Conservation (phyloP, 208 protist species). For the Naegleria lovaniensis region DNA sequence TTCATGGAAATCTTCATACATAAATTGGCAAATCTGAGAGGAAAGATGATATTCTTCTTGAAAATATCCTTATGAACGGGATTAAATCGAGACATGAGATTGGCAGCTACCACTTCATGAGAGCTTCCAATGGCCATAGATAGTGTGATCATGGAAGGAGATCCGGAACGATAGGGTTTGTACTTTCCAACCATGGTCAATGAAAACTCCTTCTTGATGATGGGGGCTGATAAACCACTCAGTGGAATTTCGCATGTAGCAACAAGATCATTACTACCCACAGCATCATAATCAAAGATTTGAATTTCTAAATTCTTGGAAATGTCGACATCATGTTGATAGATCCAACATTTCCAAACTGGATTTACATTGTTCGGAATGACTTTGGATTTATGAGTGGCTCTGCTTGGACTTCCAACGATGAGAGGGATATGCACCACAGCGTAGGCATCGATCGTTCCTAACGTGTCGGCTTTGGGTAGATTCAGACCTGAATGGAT, state of each 20-base stretch:
- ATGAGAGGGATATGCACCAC: neutral
- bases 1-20: too few species aligned
- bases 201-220: neutral
- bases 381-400: neutral
- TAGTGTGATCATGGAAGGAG: neutral
- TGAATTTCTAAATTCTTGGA: neutral
- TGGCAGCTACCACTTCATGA: too few species aligned
- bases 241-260: neutral
- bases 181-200: neutral
- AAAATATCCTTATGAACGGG: too few species aligned
- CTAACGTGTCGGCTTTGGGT: neutral
- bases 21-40: too few species aligned
- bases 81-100: too few species aligned
- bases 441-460: neutral
- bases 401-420: neutral
- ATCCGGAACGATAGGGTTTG: neutral
- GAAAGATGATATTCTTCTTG: too few species aligned
- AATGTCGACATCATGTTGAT: neutral
- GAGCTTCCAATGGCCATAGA: neutral
- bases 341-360: neutral
- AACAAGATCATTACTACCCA: neutral
- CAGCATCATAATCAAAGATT: neutral
- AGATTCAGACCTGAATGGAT: neutral
- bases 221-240: neutral
- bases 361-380: neutral